Base-by-base conservation (phyloP, 2,329 filamentous ascomycete species). In the Achaetomium macrosporum region DNA sequence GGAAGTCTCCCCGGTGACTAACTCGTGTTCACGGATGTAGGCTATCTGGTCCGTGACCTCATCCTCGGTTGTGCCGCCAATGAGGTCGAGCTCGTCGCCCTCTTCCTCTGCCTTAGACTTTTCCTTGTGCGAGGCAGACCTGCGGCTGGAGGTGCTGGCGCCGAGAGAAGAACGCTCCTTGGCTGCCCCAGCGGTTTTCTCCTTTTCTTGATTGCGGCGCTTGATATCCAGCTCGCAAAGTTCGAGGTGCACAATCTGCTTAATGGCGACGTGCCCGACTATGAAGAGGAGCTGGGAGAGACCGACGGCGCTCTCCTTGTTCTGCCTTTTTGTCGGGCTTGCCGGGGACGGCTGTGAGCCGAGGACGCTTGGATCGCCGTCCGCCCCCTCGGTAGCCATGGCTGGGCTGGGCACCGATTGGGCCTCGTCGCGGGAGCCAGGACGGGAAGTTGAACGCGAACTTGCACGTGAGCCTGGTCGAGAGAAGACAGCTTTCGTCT, bases 161-260 rank as follows among this genome's bases (percentile, higher is more conserved):
- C 56, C 54, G 15, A 60, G 53, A 61, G 62, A 68, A 60, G 53
- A 63, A 19, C 55, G 56, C 55, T 57, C 69, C 60, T 76, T 76
- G 51, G 72, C 60, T 0, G 73, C 70, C 2, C 13, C 35, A n/a
- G 74, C 66, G n/a, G 72, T 65, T 73, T 90, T 91, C 65, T 93
- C 88, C 62, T 90, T 89, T 55, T 93, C 89, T 39, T 88, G 86
- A 75, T 99, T 99, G 60, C 92, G 82, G 50, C 92, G 87, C 75
- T 99, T 99, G 71, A 99, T 99, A 69, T 99, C 93, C 46, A 93
- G 83, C 66, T 99, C 93, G 67, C 91, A 96, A n/a, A 97, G 78
- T 64, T 99, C 93, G 11, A 99, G 81, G 67, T 99, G 93, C 0
- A 99, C 95, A 62, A 99, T 99, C 67, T 99, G 95, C 73, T 99